Conservation (phyloP, 768 basidiomycete genomes). For the Tylopilus subfusipes region DNA sequence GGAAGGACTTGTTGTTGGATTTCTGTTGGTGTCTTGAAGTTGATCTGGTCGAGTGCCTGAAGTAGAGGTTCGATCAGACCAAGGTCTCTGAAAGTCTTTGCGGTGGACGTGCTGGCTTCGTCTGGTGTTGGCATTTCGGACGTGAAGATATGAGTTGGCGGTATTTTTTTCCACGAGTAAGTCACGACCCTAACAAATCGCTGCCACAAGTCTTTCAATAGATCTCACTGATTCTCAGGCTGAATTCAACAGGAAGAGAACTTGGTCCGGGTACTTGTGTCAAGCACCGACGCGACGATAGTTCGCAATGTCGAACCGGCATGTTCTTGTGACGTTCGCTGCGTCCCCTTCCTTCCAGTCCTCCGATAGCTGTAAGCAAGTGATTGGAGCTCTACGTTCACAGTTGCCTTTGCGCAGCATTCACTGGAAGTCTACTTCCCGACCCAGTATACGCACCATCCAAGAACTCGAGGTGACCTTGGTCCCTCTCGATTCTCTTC, state of each 20-base stretch:
- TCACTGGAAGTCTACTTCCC: constrained; percentile 82
- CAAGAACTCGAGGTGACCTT: constrained; percentile 82
- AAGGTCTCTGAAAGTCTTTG: constrained; percentile 70
- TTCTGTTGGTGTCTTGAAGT: constrained; percentile 83
- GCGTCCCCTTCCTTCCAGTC: constrained; percentile 59
- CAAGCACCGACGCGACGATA: not conserved
- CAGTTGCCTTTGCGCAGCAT: constrained; percentile 85
- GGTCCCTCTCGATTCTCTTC: constrained; percentile 59
- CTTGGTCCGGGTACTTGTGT: not conserved
- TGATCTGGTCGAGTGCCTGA: constrained; percentile 75
- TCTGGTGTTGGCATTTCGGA: constrained; percentile 59
- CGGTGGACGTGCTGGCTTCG: constrained; percentile 50
- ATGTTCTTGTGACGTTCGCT: constrained; percentile 66
- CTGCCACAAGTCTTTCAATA: not conserved
- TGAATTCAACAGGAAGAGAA: not conserved
- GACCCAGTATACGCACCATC: constrained; percentile 77
- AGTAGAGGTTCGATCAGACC: constrained; percentile 90
- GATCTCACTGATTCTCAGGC: not conserved
- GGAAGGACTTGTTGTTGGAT: constrained; percentile 88
- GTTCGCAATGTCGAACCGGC: constrained; percentile 38
- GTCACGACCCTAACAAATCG: not conserved
- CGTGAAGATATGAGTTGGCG: not conserved
- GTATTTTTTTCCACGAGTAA: constrained; percentile 14
- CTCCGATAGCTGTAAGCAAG: constrained; percentile 72
- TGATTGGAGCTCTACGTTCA: constrained; percentile 57